Evolutionary conservation across 2,329 filamentous ascomycete species (phyloP), one percentile per base, ranked within the genome.

Genomic region (Cladosporium sp.): DNA sequence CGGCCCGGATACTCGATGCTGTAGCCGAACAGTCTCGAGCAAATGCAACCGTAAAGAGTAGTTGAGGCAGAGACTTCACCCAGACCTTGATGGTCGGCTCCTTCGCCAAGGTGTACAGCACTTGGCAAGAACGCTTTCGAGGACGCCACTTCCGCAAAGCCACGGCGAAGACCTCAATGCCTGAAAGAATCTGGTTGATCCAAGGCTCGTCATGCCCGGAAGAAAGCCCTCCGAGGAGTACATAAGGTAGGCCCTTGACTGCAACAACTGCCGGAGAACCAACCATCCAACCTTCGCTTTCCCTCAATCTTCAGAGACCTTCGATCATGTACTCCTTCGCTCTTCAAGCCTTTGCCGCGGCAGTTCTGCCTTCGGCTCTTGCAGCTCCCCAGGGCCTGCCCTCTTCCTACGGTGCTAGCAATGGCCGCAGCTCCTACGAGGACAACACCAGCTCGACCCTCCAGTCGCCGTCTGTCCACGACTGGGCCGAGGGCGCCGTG

Each of bases 401-500:
- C n/a, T 18, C 46, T 22, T 9, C 46, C 5, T 31, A 42, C 18
- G 28, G 19, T 13, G 34, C 38, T 16, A 14, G 38, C 28, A 43
- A n/a, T 32, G 33, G 31, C 28, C 40, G 13, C 4, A 14, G 6
- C 19, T 43, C 38, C 31, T 35, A 31, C 18, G 31, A 50, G 18
- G 48, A 50, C 40, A 50, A 50, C 31, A 33, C 22, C 48, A 50
- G 48, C 48, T 50, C 48, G 11, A 16, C 19, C 16, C 4, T 16
- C 8, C 48, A 43, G 48, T 28, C 48, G 14, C 48, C 48, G n/a
- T 28, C 9, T 32, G 19, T 16, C 28, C 43, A 35, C n/a, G 48
- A 50, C n/a, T 50, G 48, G 48, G n/a, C 48, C 7, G 48, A 34
- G 18, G 74, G 74, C 10, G 71, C 69, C 2, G 67, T 72, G 7